A percentile compares a stretch with the other conserved stretches of the same genome.
phyloP scores from a whole-genome alignment of 164 flowering plant genomes.

The Houttuynia cordata region DNA sequence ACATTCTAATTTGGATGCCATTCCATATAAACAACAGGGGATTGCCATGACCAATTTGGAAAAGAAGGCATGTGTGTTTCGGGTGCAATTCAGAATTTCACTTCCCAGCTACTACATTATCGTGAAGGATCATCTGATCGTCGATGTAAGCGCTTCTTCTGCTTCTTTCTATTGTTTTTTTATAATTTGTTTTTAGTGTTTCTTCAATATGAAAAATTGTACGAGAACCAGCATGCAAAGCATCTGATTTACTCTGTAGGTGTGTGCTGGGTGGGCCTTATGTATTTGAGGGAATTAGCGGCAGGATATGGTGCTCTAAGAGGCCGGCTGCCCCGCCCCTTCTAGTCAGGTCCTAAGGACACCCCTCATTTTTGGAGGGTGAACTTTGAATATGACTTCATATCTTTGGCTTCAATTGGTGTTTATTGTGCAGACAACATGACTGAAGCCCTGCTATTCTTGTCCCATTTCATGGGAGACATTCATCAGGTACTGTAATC shows the following conservation, averaged over 20 bases:
- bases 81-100: slow-evolving; percentile 79
- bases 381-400: neutral
- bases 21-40: slow-evolving; percentile 41
- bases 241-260: too few species aligned
- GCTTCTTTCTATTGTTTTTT: too few species aligned
- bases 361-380: neutral
- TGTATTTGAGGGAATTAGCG: too few species aligned
- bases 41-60: slow-evolving; percentile 73
- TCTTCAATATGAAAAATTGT: too few species aligned
- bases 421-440: slow-evolving; percentile 43
- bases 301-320: too few species aligned
- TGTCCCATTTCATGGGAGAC: slow-evolving; percentile 96
- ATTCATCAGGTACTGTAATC: slow-evolving; percentile 65
- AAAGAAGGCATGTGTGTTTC: slow-evolving; percentile 69
- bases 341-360: too few species aligned
- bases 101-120: slow-evolving; percentile 75
- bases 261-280: too few species aligned
- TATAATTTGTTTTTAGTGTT: too few species aligned
- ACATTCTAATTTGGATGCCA: neutral
- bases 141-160: slow-evolving; percentile 32
- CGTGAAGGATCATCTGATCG: slow-evolving; percentile 71
- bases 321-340: too few species aligned
- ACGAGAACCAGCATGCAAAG: too few species aligned
- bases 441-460: slow-evolving; percentile 77
- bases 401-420: neutral